Base-by-base conservation (phyloP, 2,329 filamentous ascomycete species). In the Colletotrichum scovillei region DNA sequence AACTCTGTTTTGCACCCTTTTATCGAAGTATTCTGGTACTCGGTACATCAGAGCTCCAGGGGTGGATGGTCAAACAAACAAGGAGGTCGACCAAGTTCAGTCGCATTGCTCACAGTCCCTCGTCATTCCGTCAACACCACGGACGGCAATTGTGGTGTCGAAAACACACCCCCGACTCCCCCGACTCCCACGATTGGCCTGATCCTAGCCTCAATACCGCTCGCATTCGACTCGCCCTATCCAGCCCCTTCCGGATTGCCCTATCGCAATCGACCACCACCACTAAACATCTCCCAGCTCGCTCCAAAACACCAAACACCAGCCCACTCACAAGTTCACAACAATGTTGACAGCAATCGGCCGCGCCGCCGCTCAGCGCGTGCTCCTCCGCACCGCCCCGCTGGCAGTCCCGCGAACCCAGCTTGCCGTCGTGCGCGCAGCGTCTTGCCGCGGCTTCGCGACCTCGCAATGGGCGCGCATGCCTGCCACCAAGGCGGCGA, bases 261-360 rank as follows among this genome's bases (percentile, higher is more conserved):
- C 22, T 38, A 59, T 35, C 58, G 32, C 63, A 32, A 38, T 14
- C 35, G 32, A 35, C 19, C 28, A 32, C 32, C 63, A 49, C 24
- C 28, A 57, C 38, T n/a, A 56, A 22, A 56, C 30, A 57, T 60
- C 35, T 16, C 56, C 42, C 42, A 19, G 42, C 55, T 42, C 28
- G 16, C 32, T 35, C 42, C 67, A 78, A 46, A n/a, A n/a, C 42
- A 46, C 14, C 16, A 24, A 24, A 56, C 42, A 16, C 28, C 57
- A 42, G 30, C 16, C 52, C 28, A 55, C 24, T 6, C 58, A 56
- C 11, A 32, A 65, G 49, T 74, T 67, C 57, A 77, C 72, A 77
- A 72, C 70, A 88, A 88, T 88, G 86, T 78, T 87, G 74, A 83
- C 82, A 64, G 80, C 82, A 35, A 78, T 86, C 75, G 81, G 82